Base-by-base conservation (phyloP, 1,284 basidiomycete species). In the Tilletia indica region DNA sequence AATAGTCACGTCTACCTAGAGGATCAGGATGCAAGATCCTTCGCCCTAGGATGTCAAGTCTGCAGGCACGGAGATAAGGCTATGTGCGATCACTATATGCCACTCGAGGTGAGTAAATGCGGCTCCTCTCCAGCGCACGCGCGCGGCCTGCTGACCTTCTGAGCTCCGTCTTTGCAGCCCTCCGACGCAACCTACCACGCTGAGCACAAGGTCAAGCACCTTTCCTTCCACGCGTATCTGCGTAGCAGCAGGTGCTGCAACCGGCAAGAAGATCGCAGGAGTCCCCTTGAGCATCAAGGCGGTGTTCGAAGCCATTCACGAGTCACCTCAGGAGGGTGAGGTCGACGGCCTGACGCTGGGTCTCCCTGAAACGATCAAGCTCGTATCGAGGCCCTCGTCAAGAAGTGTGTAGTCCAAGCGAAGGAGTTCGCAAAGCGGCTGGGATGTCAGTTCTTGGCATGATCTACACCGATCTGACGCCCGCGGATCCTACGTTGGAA, bases 51-150 rank as follows among this genome's bases (percentile, higher is more conserved):
- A n/a, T n/a, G n/a, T n/a, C n/a, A n/a, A n/a, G n/a, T n/a, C n/a
- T n/a, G 96, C 87, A 92, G 93, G 74, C 97, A 99, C 81, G 93
- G 94, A 0, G 87, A 90, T 16, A 98, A 97, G 83, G 94, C 92
- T 49, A 99, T 99, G 96, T 99, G 96, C 84, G 97, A 99, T 84
- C 94, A 99, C 83, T 99, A 97, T 86, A 98, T 97, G 93, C 97
- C n/a, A n/a, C n/a, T n/a, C n/a, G n/a, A n/a, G n/a, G n/a, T n/a
- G n/a, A n/a, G n/a, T n/a, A n/a, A n/a, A 39, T 21, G 38, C 16
- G n/a, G 48, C 45, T 5, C 12, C 42, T 45, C 12, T 12, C 42
- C 12, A 45, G 42, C 42, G 42, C 42, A 45, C 12, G 12, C 42
- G 31, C 38, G 34, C 21, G 56, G 11, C 3, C 4, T 61, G 42